These are phyloP conservation scores for Leccinum disarticulatum DNA, from an alignment of 768 basidiomycete genomes.

Conservation along the genomic window DNA sequence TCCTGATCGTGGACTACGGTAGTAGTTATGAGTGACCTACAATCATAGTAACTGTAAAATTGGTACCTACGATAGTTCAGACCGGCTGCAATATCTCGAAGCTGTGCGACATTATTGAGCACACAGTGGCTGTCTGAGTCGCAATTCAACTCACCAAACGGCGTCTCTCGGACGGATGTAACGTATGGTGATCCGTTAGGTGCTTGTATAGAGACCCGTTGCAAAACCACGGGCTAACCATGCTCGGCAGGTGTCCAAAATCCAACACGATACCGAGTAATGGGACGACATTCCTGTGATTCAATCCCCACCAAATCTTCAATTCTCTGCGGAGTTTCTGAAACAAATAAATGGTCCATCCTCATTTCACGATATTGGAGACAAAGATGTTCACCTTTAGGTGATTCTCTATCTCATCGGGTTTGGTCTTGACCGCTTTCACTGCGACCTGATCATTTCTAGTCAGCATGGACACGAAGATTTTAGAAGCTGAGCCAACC, in stretches of 20 bases:
- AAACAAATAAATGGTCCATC: background rate
- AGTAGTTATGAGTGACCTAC: background rate
- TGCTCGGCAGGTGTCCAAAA: constrained; percentile 31
- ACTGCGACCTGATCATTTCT: constrained; percentile 19
- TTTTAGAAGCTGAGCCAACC: constrained; percentile 1
- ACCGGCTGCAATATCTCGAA: constrained; percentile 23
- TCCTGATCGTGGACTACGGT: constrained; percentile 22
- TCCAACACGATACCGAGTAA: constrained; percentile 30
- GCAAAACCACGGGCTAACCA: constrained; percentile 35
- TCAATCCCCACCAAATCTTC: constrained; percentile 18
- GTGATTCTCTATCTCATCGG: background rate
- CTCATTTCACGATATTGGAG: background rate
- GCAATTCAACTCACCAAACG: constrained; percentile 12
- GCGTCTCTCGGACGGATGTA: background rate
- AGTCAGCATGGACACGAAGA: background rate
- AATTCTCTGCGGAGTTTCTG: constrained; percentile 32
- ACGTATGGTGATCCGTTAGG: constrained; percentile 1
- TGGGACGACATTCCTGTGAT: constrained; percentile 30
- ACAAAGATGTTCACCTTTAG: constrained; percentile 14
- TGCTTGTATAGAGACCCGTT: constrained; percentile 29
- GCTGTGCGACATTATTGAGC: constrained; percentile 8
- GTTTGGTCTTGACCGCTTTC: constrained; percentile 14
- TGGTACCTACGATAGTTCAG: constrained; percentile 22
- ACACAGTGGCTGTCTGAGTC: background rate
- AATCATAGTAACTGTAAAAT: background rate